These are phyloP conservation scores for Ophiostoma himal-ulmi DNA, from an alignment of 2,329 filamentous ascomycete genomes.

Conservation along the genomic window DNA sequence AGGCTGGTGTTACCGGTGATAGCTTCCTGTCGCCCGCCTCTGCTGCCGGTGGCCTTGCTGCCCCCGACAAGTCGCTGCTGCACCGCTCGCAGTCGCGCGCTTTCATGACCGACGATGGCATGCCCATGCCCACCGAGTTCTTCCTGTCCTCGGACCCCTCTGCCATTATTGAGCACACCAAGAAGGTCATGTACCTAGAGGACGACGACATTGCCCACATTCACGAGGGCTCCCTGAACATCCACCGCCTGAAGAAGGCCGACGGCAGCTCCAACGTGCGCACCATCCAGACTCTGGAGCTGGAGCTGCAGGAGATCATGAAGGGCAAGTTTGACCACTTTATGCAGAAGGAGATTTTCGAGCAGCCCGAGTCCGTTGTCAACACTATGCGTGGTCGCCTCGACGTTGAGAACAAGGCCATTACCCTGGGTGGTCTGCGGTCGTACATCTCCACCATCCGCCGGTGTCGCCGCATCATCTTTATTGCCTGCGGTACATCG, in stretches of 20 bases:
- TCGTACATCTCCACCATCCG: slow-evolving; percentile 97
- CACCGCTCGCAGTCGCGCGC: slow-evolving; percentile 98
- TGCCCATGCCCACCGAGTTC: slow-evolving; percentile 97
- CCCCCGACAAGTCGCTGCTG: slow-evolving; percentile 93
- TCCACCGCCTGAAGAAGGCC: slow-evolving; percentile 94
- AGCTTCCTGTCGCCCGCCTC: slow-evolving; percentile 56
- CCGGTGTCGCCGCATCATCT: slow-evolving; percentile 94
- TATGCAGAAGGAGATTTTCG: slow-evolving; percentile 99
- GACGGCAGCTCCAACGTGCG: slow-evolving; percentile 96
- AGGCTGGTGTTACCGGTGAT: slow-evolving; percentile 70
- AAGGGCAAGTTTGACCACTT: slow-evolving; percentile 99
- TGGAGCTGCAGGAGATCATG: slow-evolving; percentile 99
- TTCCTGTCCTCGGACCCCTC: slow-evolving; percentile 98
- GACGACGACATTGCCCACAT: slow-evolving; percentile 99
- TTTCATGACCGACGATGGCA: slow-evolving; percentile 97
- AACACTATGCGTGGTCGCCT: slow-evolving; percentile 99
- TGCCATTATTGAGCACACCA: slow-evolving; percentile 98
- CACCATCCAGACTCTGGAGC: slow-evolving; percentile 96
- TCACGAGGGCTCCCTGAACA: slow-evolving; percentile 97
- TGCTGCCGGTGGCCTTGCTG: slow-evolving; percentile 54
- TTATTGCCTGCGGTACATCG: slow-evolving; percentile 96
- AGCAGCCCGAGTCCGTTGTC: slow-evolving; percentile 98
- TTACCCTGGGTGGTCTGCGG: slow-evolving; percentile 90
- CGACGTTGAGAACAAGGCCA: slow-evolving; percentile 85
- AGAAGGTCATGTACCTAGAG: slow-evolving; percentile 99